Percentiles rank a stretch among this genome's conserved stretches.
Evolutionary conservation across 169 alveolate species (phyloP).

Genomic region (Eimeria maxima): DNA sequence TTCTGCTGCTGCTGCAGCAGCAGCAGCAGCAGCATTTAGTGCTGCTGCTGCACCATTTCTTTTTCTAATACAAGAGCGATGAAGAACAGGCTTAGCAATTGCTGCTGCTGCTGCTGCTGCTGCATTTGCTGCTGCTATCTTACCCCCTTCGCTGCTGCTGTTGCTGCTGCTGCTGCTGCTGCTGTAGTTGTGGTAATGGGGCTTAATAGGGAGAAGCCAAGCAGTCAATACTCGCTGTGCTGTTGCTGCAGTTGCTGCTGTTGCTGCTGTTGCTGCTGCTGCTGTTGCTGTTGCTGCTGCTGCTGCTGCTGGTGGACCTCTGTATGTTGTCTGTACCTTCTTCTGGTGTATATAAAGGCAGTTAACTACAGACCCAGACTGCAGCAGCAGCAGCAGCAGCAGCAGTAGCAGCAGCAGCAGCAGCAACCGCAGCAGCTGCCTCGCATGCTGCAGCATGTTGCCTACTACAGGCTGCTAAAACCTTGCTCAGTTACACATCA

Average conservation of each 20-base stretch:
- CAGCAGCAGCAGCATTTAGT: neutral
- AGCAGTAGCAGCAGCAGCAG: slow-evolving; percentile 19
- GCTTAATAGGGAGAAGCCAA: neutral
- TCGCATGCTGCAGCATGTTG: neutral
- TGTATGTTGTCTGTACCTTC: no score
- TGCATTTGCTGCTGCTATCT: neutral
- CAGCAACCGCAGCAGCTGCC: neutral
- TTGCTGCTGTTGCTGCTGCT: neutral
- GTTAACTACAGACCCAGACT: no score
- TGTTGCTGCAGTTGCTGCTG: neutral
- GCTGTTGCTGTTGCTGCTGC: neutral
- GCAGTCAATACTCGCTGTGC: neutral
- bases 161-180: slow-evolving; percentile 41
- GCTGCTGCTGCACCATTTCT: neutral
- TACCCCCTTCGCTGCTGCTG: neutral
- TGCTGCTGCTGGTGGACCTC: neutral
- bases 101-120: slow-evolving; percentile 2
- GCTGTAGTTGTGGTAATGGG: neutral
- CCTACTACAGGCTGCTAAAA: neutral
- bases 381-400: slow-evolving; percentile 13
- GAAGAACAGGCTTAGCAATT: neutral
- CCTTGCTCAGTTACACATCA: neutral
- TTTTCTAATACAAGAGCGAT: neutral
- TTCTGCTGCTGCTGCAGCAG: neutral
- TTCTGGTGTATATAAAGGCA: no score